Percentiles rank a stretch among this genome's conserved stretches.
Evolutionary conservation across 140 eudicot genomes (phyloP).

Genomic region (Flaveria floridana): DNA sequence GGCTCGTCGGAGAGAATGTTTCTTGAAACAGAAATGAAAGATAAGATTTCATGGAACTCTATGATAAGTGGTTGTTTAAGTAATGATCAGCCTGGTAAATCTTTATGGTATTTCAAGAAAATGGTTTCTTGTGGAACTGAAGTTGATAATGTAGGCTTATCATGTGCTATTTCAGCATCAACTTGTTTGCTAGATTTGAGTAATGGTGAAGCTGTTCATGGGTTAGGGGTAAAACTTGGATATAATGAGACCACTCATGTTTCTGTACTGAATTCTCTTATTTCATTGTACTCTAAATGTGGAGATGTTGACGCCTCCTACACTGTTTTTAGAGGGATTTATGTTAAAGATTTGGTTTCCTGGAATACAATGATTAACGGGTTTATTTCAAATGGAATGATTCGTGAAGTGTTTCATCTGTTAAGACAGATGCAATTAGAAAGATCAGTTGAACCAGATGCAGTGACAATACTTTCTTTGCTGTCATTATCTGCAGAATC

Average conservation of each 20-base stretch:
- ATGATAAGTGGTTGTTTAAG: constrained; percentile 53
- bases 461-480: constrained; percentile 49
- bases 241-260: constrained; percentile 30
- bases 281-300: constrained; percentile 56
- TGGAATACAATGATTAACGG: constrained; percentile 82
- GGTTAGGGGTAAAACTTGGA: constrained; percentile 50
- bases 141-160: constrained; percentile 54
- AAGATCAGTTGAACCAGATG: constrained; percentile 47
- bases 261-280: constrained; percentile 61
- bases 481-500: constrained; percentile 62
- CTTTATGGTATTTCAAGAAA: constrained; percentile 46
- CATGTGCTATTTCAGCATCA: constrained; percentile 61
- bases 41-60: constrained; percentile 58
- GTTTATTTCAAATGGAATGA: constrained; percentile 44
- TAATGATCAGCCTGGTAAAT: constrained; percentile 43
- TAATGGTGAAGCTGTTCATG: constrained; percentile 48
- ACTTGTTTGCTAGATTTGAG: constrained; percentile 42
- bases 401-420: constrained; percentile 43
- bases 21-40: constrained; percentile 39
- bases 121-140: constrained; percentile 40
- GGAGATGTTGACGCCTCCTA: constrained; percentile 46
- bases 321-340: constrained; percentile 38
- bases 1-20: constrained; percentile 49
- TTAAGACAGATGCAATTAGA: constrained; percentile 44
- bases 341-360: constrained; percentile 52